phyloP scores from a whole-genome alignment of 2,329 filamentous ascomycete species.

The Trichoderma pleuroti region DNA sequence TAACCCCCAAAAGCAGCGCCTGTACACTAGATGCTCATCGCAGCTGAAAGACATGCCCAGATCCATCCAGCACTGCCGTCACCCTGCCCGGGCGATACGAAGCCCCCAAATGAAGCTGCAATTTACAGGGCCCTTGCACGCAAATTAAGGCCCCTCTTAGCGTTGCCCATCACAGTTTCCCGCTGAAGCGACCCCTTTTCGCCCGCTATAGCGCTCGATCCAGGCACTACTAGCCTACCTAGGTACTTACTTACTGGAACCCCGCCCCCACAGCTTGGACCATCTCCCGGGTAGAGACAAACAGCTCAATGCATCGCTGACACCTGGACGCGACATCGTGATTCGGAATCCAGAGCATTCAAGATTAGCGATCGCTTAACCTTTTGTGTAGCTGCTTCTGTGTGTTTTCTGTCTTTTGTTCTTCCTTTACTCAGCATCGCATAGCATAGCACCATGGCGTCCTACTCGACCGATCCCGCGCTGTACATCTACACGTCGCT shows the following conservation, averaged over 20 bases:
- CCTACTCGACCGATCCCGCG: conserved; percentile 59
- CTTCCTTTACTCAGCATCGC: background rate
- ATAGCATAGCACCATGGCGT: conserved; percentile 32
- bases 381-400: background rate
- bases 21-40: background rate
- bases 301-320: background rate
- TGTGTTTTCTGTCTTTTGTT: background rate
- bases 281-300: conserved; percentile 5
- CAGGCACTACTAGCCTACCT: background rate
- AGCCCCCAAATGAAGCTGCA: background rate
- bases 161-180: conserved; percentile 5
- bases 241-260: background rate
- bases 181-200: conserved; percentile 12
- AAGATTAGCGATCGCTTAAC: conserved; percentile 5
- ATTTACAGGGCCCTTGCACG: conserved; percentile 15
- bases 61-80: background rate
- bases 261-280: conserved; percentile 22
- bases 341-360: background rate
- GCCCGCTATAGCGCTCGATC: background rate
- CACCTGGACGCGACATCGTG: background rate
- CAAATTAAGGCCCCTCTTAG: conserved; percentile 11
- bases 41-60: background rate
- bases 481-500: conserved; percentile 96
- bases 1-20: background rate
- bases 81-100: background rate